Evolutionary conservation across 139 green algal genomes (phyloP), one percentile per base, ranked within the genome.

Genomic region (Chlorella sp.): DNA sequence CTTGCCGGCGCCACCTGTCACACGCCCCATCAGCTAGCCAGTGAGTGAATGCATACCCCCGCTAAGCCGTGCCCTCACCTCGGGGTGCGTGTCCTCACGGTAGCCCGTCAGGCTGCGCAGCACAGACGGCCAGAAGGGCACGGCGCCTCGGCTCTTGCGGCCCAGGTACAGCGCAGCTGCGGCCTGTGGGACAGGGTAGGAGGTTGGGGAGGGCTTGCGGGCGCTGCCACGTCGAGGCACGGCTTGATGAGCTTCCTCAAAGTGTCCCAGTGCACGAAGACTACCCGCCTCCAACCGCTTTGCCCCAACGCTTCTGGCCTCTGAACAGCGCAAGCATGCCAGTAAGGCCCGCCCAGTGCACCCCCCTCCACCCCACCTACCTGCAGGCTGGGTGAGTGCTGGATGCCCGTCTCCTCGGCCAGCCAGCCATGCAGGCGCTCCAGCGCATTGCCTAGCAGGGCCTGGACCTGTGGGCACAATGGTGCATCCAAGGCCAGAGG

Each of bases 81-180:
- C 32, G n/a, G 64, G 30, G 65, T 85, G 79, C n/a, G 28, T 12
- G 12, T 47, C 44, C 30, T 68, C 79, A 18, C n/a, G 11, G 20
- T 36, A 87, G 20, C 84, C 80, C 25, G 90, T 92, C 38, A 93
- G 71, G 56, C 83, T 63, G 55, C 62, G 56, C 68, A 96, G 88
- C 78, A 88, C 88, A 3, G 64, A 84, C 26, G 93, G 93, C 89
- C 91, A 95, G 75, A 81, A 81, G 12, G 93, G 93, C 55, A 92
- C 85, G 12, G 83, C 85, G 36, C 93, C 92, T n/a, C 88, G 86
- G 71, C 82, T 74, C 44, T 65, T 63, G 15, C 90, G 86, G 47
- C 86, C 85, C 30, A 85, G 71, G 36, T 87, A 34, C 36, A 94
- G 55, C 25, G 88, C 74, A 1, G 86, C 90, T 4, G 85, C 88